Evolutionary conservation across 164 flowering plant species (phyloP), one percentile per base, ranked within the genome.

Genomic region (Umbellularia californica): DNA sequence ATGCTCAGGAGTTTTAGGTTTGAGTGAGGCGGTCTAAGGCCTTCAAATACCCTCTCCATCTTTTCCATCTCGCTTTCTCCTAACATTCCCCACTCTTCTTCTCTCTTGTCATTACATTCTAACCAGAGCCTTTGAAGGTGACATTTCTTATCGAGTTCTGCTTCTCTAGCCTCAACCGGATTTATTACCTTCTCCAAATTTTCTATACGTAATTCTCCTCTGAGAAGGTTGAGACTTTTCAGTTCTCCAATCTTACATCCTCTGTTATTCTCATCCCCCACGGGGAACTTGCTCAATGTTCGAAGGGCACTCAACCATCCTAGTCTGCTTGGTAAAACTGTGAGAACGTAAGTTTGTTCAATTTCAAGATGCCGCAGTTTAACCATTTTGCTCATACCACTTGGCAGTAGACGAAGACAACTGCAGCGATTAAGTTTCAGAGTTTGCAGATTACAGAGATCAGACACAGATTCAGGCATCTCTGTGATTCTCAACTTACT

Each of bases 321-420:
- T 0, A 69, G 9, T 12, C 71, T 20, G 0, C 1, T 27, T 27
- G 28, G 28, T 27, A 27, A 27, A 27, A 2, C 2, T 27, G 3
- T 2, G 0, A 27, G 3, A 27, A 0, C 27, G 1, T 27, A 0
- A 27, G 27, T 27, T 0, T 15, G 41, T 27, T 73, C 75, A 24
- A 73, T 27, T 24, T 65, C 70, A 12, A 76, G 22, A 67, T 71
- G 75, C 14, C 70, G 63, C 20, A 76, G 65, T 35, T 68, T 71
- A 17, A 66, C 27, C 25, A 76, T 51, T 24, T 52, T 76, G 6
- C 28, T 55, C 10, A 58, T 52, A 11, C 47, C 55, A 22, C 12
- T 67, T 2, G 78, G 75, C 5, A 75, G 28, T 35, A 58, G 33
- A 14, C 11, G 1, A n/a, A 75, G 72, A 0, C 3, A 19, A 3